Evolutionary conservation across 208 protist genomes (phyloP), one percentile per base, ranked within the genome.

Genomic region (Crithidia thermophila): DNA sequence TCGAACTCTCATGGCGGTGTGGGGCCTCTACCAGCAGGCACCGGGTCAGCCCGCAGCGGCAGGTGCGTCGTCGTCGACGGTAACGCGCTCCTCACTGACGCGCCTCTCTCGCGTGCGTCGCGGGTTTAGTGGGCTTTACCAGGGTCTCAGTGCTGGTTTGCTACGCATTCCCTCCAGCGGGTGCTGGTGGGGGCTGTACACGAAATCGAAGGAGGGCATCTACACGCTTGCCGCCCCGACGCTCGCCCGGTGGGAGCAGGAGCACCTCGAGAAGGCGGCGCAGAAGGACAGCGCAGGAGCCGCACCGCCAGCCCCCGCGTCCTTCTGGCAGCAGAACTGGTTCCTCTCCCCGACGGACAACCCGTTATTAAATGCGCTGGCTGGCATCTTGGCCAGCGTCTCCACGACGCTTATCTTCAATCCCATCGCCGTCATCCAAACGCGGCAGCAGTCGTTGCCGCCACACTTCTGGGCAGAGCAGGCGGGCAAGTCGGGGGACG

Each of bases 151-250:
- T 30, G 84, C 87, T 0, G 87, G 85, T 4, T 62, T 95, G 36
- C 67, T 85, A 60, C 79, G 75, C 30, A 75, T 95, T 20, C 90
- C 90, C 6, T 84, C 85, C 13, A 91, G 81, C 56, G 90, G 87
- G n/a, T 72, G 82, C 50, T 95, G 90, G 90, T 95, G 90, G 88
- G 82, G 71, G 0, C 45, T 90, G 14, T 95, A 95, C 67, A 91
- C 84, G 2, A 84, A 89, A 58, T 67, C 76, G 13, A 95, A 95
- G 60, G 76, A 83, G 52, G 49, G 37, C 9, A 63, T 95, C 21
- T 95, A 95, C 72, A 80, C 66, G n/a, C 39, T 72, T 3, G 68
- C 77, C 40, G 75, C 77, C 14, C 90, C 90, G 4, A 77, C 58
- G 8, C 73, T 95, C 31, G 33, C 52, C 2, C 70, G 39, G n/a